phyloP scores from a whole-genome alignment of 352 stramenopile genomes.

The Phytopythium montanum region DNA sequence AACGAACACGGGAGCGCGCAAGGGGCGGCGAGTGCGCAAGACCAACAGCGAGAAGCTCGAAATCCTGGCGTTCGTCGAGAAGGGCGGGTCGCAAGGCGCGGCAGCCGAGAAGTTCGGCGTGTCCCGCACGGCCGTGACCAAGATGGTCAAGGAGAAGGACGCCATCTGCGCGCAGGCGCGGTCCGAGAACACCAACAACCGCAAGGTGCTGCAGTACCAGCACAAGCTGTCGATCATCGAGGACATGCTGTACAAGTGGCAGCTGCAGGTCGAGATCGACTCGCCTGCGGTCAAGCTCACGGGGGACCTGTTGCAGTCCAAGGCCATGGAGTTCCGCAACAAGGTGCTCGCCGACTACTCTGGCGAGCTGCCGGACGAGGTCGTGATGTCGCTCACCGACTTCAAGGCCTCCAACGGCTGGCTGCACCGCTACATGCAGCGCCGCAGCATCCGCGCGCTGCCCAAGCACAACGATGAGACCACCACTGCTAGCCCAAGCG shows the following conservation, averaged over 20 bases:
- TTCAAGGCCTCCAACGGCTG: slow-evolving; percentile 86
- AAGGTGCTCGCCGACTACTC: slow-evolving; percentile 75
- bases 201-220: slow-evolving; percentile 81
- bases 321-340: slow-evolving; percentile 80
- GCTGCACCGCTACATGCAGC: slow-evolving; percentile 75
- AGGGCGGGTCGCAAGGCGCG: slow-evolving; percentile 69
- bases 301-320: slow-evolving; percentile 69
- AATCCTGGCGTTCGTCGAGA: slow-evolving; percentile 77
- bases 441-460: slow-evolving; percentile 61
- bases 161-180: slow-evolving; percentile 69
- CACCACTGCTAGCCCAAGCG: not conserved
- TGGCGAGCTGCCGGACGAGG: slow-evolving; percentile 60
- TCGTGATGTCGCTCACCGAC: slow-evolving; percentile 73
- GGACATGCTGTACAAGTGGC: slow-evolving; percentile 85
- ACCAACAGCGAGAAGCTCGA: slow-evolving; percentile 82
- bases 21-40: slow-evolving; percentile 71
- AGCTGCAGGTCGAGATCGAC: slow-evolving; percentile 74
- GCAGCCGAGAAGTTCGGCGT: slow-evolving; percentile 80
- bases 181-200: slow-evolving; percentile 62
- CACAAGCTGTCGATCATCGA: slow-evolving; percentile 84
- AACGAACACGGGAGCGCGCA: slow-evolving; percentile 12
- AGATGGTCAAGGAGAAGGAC: slow-evolving; percentile 83
- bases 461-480: slow-evolving; percentile 38
- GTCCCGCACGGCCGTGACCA: slow-evolving; percentile 77
- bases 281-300: slow-evolving; percentile 66